Evolutionary conservation across 2,329 filamentous ascomycete species (phyloP), one percentile per base, ranked within the genome.

Genomic region (Rhinocladiella mackenziei): DNA sequence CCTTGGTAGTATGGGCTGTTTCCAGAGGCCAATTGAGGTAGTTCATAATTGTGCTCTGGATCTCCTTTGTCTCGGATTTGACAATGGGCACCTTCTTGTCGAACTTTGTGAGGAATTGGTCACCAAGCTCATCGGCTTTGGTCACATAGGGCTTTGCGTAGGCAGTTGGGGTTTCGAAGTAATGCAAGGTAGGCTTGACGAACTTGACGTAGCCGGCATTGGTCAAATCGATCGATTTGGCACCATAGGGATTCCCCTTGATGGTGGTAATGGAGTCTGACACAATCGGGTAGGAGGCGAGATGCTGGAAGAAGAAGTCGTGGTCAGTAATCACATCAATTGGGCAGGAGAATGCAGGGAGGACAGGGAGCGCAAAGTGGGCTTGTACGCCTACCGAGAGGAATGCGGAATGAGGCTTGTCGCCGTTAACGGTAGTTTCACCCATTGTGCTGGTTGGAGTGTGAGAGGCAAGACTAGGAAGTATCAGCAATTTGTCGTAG

Each of bases 111-210:
- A 91, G 74, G n/a, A 83, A 78, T 63, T 78, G 74, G 66, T 88
- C 81, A 55, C 83, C 85, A 39, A 94, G 69, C 47, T 78, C 69
- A 64, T 97, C 92, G 60, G 82, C 89, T 65, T 83, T 87, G 64
- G 80, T 74, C 55, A 94, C 77, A 68, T 96, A 96, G 1, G 91
- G 89, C 39, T 82, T 81, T 53, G 94, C 77, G 64, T 86, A 92
- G 61, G 78, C 75, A 71, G 88, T 91, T 25, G 89, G 89, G 58
- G 78, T 85, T 58, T 80, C 68, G 58, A 96, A 72, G 68, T 87
- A 88, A 19, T 86, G 85, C 43, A 91, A 69, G 53, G 95, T 69
- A 14, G 89, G 87, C 56, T 82, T 83, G 63, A 84, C 83, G 60
- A 95, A 76, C 54, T 77, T 81, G 62, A 80, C 72, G 74, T 89